Base-by-base conservation (phyloP, 208 protist genomes). In the Phytomonas sp. region DNA sequence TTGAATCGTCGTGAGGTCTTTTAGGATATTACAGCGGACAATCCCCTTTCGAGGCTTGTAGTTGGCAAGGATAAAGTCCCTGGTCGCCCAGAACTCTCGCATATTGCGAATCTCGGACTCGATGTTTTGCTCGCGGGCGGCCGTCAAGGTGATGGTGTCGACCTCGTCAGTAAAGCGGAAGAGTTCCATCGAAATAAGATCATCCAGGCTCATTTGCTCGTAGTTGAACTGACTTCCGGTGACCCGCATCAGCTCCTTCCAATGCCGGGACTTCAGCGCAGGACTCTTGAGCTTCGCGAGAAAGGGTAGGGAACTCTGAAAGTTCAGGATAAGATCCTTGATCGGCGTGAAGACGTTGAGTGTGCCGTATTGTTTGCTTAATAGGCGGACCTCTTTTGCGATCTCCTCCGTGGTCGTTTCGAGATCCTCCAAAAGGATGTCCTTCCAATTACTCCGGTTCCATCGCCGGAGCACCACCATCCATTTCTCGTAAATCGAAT, bases 181-280 rank as follows among this genome's bases (percentile, higher is more conserved):
- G 26, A 99, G 84, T 70, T 99, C 88, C 98, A 99, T 98, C 34
- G 90, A 89, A 72, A 99, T 98, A 49, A 99, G 85, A 65, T 97
- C 93, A 56, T 94, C 91, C 0, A 99, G 87, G 63, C 96, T 99
- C 76, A 99, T 98, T 63, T 96, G 95, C 73, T 96, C 94, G 69
- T 98, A 89, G 80, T 98, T 95, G 76, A 99, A 99, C 62, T 91
- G 81, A 71, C 94, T 89, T 0, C 81, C 87, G 19, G 98, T 99
- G 5, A 96, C 80, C 10, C 87, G 84, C 94, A 99, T 98, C 29
- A 99, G 84, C 80, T 98, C 87, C 71, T 93, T 79, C 98, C 98
- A 99, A 80, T 99, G 98, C 10, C 98, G 90, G 36, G 84, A 79
- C 74, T 98, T 94, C 29, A 99, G 83, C n/a, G 98, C 94, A 0